phyloP scores from a whole-genome alignment of 495 filamentous ascomycete genomes.

The Gamarada debralockiae region DNA sequence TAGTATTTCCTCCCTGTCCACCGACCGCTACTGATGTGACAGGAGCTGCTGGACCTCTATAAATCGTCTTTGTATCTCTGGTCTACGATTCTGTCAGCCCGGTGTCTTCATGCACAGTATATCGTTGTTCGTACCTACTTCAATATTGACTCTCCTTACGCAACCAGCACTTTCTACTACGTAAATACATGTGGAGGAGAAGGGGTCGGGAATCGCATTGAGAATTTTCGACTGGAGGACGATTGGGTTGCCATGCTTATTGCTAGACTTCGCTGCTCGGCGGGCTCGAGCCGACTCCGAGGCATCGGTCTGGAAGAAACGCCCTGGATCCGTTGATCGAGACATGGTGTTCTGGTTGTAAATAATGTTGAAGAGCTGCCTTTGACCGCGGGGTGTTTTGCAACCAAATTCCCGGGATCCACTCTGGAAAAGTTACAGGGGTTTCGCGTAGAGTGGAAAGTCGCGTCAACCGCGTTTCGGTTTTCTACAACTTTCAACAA shows the following conservation, averaged over 20 bases:
- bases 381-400: slow-evolving; percentile 4
- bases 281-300: slow-evolving; percentile 68
- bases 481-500: slow-evolving; percentile 2
- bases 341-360: slow-evolving; percentile 47
- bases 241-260: slow-evolving; percentile 80
- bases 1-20: slow-evolving; percentile 42
- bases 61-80: slow-evolving; percentile 38
- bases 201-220: slow-evolving; percentile 66
- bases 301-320: slow-evolving; percentile 89
- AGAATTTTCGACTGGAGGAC: slow-evolving; percentile 80
- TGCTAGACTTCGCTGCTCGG: slow-evolving; percentile 74
- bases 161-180: slow-evolving; percentile 81
- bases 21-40: slow-evolving; percentile 74
- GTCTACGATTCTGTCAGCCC: slow-evolving; percentile 11
- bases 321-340: slow-evolving; percentile 56
- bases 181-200: slow-evolving; percentile 57
- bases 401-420: background rate
- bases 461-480: slow-evolving; percentile 18
- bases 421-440: slow-evolving; percentile 7
- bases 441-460: slow-evolving; percentile 18
- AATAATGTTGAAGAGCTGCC: background rate
- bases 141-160: slow-evolving; percentile 65
- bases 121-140: slow-evolving; percentile 59
- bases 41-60: slow-evolving; percentile 73
- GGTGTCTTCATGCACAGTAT: background rate